Conservation (phyloP, 1,284 basidiomycete species). For the Austroboletus olivaceoglutinosus region DNA sequence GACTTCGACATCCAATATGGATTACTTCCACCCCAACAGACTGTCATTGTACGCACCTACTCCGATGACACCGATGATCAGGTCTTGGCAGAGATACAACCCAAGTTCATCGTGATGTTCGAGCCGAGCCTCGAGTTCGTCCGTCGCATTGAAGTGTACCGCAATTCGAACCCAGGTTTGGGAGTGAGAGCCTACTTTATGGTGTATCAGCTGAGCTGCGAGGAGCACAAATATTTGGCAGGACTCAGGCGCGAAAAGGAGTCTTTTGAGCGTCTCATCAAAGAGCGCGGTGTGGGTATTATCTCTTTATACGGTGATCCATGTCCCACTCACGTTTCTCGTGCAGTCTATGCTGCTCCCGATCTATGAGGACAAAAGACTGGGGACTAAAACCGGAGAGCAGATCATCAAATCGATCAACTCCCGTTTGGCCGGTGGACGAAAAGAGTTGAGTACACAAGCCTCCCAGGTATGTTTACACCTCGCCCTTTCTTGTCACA, state of each 20-base stretch:
- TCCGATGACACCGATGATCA: constrained; percentile 92
- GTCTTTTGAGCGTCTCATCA: constrained; percentile 91
- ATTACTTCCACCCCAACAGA: constrained; percentile 74
- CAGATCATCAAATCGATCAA: constrained; percentile 83
- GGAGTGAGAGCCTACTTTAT: constrained; percentile 94
- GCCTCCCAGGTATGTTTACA: constrained; percentile 60
- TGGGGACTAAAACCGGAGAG: constrained; percentile 43
- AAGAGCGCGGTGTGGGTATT: constrained; percentile 79
- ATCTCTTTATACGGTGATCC: background rate
- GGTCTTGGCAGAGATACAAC: constrained; percentile 83
- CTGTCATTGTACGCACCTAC: constrained; percentile 85
- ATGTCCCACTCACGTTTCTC: background rate
- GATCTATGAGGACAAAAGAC: constrained; percentile 70
- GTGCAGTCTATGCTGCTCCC: constrained; percentile 87
- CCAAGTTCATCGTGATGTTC: constrained; percentile 92
- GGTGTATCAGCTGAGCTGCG: constrained; percentile 89
- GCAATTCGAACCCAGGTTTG: constrained; percentile 76
- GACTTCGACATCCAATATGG: constrained; percentile 85
- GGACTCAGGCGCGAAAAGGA: constrained; percentile 91
- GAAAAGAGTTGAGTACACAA: constrained; percentile 63
- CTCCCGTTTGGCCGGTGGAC: constrained; percentile 84
- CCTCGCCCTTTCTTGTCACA: background rate
- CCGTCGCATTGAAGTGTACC: constrained; percentile 89
- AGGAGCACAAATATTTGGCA: constrained; percentile 94
- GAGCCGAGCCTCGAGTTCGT: constrained; percentile 95